These are phyloP conservation scores for Tulasnella sp. DNA, from an alignment of 768 basidiomycete genomes.

Conservation along the genomic window DNA sequence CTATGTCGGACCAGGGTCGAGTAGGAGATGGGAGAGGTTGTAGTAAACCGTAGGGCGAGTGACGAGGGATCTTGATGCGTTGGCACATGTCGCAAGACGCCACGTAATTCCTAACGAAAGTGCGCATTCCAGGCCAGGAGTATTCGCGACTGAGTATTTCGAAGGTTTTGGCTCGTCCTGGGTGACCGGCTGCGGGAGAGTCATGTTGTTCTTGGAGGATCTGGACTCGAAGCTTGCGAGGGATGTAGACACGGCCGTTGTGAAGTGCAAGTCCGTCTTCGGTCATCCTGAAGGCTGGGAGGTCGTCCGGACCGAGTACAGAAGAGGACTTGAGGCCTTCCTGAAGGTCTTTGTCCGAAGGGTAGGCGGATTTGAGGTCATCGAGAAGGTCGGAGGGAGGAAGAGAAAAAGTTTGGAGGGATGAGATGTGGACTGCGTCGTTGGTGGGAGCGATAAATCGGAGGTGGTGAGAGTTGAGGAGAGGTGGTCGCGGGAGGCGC, in stretches of 20 bases:
- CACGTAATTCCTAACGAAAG: slow-evolving; percentile 39
- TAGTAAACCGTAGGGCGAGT: slow-evolving; percentile 26
- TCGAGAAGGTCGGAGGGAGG: background rate
- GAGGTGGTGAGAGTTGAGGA: background rate
- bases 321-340: background rate
- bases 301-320: background rate
- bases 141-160: slow-evolving; percentile 41
- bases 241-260: slow-evolving; percentile 38
- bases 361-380: slow-evolving; percentile 5
- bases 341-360: background rate
- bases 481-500: background rate
- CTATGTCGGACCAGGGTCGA: slow-evolving; percentile 37
- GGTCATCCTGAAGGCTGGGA: background rate
- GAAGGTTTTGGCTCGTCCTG: slow-evolving; percentile 41
- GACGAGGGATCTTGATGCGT: slow-evolving; percentile 16
- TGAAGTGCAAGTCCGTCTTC: slow-evolving; percentile 22
- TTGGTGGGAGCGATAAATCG: background rate
- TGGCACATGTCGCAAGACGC: slow-evolving; percentile 34
- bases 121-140: slow-evolving; percentile 42
- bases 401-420: background rate
- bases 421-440: background rate
- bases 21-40: slow-evolving; percentile 27
- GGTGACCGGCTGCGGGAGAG: slow-evolving; percentile 43
- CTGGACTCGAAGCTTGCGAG: slow-evolving; percentile 30
- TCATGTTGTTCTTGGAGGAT: slow-evolving; percentile 42